A percentile compares a stretch with the other conserved stretches of the same genome.
These are phyloP conservation scores for Candida freyschussii DNA, from an alignment of 1,139 yeast species.

Conservation along the genomic window DNA sequence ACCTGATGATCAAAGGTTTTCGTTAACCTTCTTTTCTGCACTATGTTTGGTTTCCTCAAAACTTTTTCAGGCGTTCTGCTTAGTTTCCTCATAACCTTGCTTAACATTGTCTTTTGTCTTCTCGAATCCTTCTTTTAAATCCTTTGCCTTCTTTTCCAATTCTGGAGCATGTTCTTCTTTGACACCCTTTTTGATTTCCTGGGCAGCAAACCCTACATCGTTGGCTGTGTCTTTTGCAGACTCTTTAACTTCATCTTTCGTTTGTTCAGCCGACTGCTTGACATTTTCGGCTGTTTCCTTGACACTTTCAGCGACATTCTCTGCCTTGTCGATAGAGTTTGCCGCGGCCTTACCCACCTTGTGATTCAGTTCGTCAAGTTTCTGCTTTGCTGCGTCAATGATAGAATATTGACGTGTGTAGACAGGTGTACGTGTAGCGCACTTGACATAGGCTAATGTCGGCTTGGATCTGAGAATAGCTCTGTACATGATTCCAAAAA, in stretches of 20 bases:
- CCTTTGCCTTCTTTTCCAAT: constrained; percentile 1
- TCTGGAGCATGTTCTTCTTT: constrained; percentile 1
- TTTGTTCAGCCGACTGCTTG: constrained; percentile 6
- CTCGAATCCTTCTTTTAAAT: neutral
- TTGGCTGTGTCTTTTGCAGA: constrained; percentile 3
- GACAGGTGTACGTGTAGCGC: too few species aligned
- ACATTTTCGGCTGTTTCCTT: constrained; percentile 12
- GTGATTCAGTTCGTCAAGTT: constrained; percentile 24
- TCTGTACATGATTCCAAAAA: too few species aligned
- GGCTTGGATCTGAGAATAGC: too few species aligned
- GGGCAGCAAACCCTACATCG: constrained; percentile 1
- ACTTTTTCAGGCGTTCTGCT: constrained; percentile 2
- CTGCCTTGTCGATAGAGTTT: constrained; percentile 25
- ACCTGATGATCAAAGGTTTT: neutral
- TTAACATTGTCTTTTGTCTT: neutral
- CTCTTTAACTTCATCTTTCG: constrained; percentile 3
- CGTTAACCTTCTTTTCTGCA: constrained; percentile 1
- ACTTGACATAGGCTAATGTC: too few species aligned
- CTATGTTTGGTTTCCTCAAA: constrained; percentile 2
- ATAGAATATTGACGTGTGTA: constrained; percentile 15
- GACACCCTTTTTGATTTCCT: neutral
- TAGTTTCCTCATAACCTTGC: constrained; percentile 1
- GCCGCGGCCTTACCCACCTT: constrained; percentile 30
- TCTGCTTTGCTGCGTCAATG: constrained; percentile 29
- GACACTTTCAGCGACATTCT: constrained; percentile 19